phyloP scores from a whole-genome alignment of 495 filamentous ascomycete genomes.

The Penicillium lividum region DNA sequence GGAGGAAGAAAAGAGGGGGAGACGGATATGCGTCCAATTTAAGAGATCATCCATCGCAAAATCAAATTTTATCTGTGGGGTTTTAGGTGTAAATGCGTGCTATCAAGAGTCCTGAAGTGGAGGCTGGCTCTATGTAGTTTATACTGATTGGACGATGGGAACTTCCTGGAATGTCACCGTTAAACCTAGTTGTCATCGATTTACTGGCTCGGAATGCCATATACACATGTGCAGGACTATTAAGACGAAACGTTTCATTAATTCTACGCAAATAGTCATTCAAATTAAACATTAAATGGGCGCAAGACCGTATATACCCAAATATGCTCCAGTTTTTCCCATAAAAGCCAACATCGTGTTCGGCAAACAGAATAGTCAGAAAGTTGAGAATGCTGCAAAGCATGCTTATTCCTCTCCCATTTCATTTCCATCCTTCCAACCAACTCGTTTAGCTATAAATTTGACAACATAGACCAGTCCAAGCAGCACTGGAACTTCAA shows the following conservation, averaged over 20 bases:
- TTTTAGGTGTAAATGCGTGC: background rate
- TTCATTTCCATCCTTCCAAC: conserved; percentile 21
- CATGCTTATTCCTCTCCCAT: background rate
- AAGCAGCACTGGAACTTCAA: conserved; percentile 87
- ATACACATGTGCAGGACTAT: background rate
- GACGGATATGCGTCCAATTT: too few relatives aligned
- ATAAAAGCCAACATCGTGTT: background rate
- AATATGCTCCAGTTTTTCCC: background rate
- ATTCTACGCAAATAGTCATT: too few relatives aligned
- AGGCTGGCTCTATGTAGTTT: background rate
- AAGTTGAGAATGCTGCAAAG: background rate
- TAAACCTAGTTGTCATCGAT: background rate
- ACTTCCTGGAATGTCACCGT: background rate
- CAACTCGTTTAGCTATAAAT: conserved; percentile 20
- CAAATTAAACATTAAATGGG: too few relatives aligned
- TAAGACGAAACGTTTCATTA: too few relatives aligned
- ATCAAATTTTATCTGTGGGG: too few relatives aligned
- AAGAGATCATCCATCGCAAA: too few relatives aligned
- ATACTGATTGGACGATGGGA: too few relatives aligned
- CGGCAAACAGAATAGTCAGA: background rate
- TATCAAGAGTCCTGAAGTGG: background rate
- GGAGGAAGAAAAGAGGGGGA: too few relatives aligned
- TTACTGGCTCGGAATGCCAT: background rate
- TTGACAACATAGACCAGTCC: conserved; percentile 77
- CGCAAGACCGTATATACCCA: too few relatives aligned